These are phyloP conservation scores for Copromyces sp. DNA, from an alignment of 495 filamentous ascomycete genomes.

Conservation along the genomic window DNA sequence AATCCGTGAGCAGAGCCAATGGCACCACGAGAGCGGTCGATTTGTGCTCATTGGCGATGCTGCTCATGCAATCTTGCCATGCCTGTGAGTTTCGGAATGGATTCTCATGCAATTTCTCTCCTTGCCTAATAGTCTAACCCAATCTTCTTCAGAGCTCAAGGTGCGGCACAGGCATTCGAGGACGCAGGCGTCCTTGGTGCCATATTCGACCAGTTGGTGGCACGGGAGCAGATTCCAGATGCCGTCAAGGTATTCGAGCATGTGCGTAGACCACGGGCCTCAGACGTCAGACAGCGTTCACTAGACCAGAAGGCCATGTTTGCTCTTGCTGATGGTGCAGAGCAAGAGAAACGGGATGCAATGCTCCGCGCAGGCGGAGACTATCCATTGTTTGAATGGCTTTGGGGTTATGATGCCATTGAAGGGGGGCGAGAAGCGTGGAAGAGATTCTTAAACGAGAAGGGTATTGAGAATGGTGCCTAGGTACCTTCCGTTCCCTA, in stretches of 20 bases:
- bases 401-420: slow-evolving; percentile 7
- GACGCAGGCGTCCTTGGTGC: slow-evolving; percentile 7
- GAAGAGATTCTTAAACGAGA: slow-evolving; percentile 1
- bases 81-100: slow-evolving; percentile 1
- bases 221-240: background rate
- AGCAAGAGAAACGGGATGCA: slow-evolving; percentile 3
- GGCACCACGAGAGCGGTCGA: slow-evolving; percentile 1
- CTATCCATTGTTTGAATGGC: slow-evolving; percentile 1
- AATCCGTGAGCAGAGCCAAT: background rate
- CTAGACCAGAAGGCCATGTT: slow-evolving; percentile 3
- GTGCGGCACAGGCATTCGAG: slow-evolving; percentile 4
- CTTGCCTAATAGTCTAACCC: background rate
- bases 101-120: background rate
- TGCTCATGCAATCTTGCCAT: slow-evolving; percentile 8
- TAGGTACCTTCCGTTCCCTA: too few species aligned
- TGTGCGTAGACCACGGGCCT: slow-evolving; percentile 1
- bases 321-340: background rate
- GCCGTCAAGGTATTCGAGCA: slow-evolving; percentile 3
- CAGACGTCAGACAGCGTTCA: background rate
- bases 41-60: slow-evolving; percentile 10
- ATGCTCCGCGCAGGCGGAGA: background rate
- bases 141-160: background rate
- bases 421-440: background rate
- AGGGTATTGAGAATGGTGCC: background rate
- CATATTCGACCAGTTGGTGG: background rate